Percentiles rank a stretch among this genome's conserved stretches.
Evolutionary conservation across 352 stramenopile genomes (phyloP).

Genomic region (Phytophthora sansomeana): DNA sequence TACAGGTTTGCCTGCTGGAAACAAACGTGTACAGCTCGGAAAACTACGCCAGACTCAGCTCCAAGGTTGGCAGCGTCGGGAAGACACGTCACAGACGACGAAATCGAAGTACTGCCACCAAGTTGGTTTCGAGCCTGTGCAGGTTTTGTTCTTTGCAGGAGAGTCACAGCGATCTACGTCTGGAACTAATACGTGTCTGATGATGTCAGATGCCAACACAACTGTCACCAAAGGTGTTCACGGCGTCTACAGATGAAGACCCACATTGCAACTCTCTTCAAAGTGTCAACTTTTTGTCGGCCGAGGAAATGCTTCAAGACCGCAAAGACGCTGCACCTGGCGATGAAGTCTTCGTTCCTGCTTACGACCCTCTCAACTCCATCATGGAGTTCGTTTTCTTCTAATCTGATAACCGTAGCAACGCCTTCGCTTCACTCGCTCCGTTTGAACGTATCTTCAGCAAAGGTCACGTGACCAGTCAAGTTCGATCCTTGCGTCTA

Average conservation of each 20-base stretch:
- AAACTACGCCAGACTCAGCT: not conserved
- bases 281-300: not conserved
- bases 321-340: not conserved
- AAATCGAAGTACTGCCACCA: not conserved
- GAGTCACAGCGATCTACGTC: not conserved
- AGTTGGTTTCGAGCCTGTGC: not conserved
- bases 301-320: not conserved
- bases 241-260: conserved; percentile 4
- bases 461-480: conserved; percentile 21
- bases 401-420: conserved; percentile 24
- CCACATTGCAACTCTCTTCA: conserved; percentile 6
- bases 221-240: not conserved
- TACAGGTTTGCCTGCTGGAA: not conserved
- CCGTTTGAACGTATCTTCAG: conserved; percentile 8
- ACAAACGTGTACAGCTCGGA: not conserved
- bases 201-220: not conserved
- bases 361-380: conserved; percentile 18
- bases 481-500: conserved; percentile 17
- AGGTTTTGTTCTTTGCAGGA: conserved; percentile 12
- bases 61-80: not conserved
- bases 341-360: conserved; percentile 15
- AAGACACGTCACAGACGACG: not conserved
- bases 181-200: not conserved
- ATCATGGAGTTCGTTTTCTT: conserved; percentile 55
- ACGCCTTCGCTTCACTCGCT: not conserved